Evolutionary conservation across 768 basidiomycete genomes (phyloP).

Genomic region (Xanthoconium purpureum): DNA sequence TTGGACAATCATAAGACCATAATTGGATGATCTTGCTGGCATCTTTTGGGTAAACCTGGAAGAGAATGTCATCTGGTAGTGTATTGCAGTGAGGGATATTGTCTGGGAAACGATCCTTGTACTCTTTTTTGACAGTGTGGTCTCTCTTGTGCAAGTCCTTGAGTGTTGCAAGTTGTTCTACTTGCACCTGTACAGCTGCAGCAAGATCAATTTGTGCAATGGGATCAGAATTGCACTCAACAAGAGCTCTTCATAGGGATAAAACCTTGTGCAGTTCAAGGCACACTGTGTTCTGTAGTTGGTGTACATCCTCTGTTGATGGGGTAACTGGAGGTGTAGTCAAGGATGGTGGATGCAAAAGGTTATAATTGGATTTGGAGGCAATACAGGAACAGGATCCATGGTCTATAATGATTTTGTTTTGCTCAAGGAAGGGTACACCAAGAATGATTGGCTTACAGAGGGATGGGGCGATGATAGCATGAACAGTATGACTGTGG

Average conservation of each 20-base stretch:
- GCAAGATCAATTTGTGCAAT: neutral
- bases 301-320: neutral
- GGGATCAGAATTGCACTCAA: neutral
- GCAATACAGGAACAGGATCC: neutral
- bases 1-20: slow-evolving; percentile 31
- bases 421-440: slow-evolving; percentile 32
- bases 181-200: neutral
- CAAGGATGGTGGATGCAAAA: slow-evolving; percentile 1
- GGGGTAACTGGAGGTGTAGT: too few relatives aligned
- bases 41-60: slow-evolving; percentile 28
- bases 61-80: slow-evolving; percentile 22
- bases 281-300: too few relatives aligned
- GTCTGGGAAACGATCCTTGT: slow-evolving; percentile 20
- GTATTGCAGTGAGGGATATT: slow-evolving; percentile 24
- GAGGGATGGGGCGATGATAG: slow-evolving; percentile 26
- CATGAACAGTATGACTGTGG: neutral
- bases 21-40: neutral
- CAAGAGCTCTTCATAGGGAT: too few relatives aligned
- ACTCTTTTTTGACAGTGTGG: neutral
- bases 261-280: too few relatives aligned
- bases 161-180: neutral
- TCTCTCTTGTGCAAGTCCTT: neutral
- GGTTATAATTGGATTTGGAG: slow-evolving; percentile 5
- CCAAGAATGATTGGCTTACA: slow-evolving; percentile 33
- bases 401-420: slow-evolving; percentile 36